Percentiles rank a stretch among this genome's conserved stretches.
These are phyloP conservation scores for Myochromella boudieri DNA, from an alignment of 768 basidiomycete species.

Conservation along the genomic window DNA sequence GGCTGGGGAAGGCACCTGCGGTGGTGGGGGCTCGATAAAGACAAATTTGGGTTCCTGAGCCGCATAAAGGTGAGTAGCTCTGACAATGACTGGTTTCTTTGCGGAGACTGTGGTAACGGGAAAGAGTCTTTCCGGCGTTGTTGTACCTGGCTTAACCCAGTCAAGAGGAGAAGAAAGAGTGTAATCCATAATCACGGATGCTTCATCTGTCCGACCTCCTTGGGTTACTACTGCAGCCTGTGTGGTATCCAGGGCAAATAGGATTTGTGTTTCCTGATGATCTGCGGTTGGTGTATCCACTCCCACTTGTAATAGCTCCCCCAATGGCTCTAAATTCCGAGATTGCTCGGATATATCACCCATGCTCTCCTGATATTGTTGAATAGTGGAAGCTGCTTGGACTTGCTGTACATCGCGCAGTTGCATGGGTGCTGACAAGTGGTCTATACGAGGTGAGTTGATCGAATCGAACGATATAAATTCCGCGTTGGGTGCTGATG, in stretches of 20 bases:
- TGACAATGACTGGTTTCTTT: slow-evolving; percentile 11
- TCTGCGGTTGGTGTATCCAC: neutral
- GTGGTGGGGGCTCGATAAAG: slow-evolving; percentile 5
- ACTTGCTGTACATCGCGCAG: neutral
- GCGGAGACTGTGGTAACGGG: slow-evolving; percentile 1
- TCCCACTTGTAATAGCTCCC: neutral
- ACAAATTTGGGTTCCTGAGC: slow-evolving; percentile 8
- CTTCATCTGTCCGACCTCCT: no score
- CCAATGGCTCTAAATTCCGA: no score
- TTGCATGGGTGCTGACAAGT: neutral
- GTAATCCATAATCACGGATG: no score
- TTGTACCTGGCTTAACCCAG: no score
- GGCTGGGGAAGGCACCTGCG: slow-evolving; percentile 9
- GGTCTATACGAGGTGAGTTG: neutral
- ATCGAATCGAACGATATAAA: neutral
- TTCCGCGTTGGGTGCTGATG: no score
- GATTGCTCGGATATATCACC: no score
- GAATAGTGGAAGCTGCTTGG: neutral
- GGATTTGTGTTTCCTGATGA: neutral
- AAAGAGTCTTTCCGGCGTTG: no score
- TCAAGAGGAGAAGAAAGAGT: no score
- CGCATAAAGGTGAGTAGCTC: slow-evolving; percentile 7
- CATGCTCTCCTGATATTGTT: no score
- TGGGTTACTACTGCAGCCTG: neutral
- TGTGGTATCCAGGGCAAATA: neutral